Base-by-base conservation (phyloP, 305 asterid genomes). In the Ilex paraguariensis region DNA sequence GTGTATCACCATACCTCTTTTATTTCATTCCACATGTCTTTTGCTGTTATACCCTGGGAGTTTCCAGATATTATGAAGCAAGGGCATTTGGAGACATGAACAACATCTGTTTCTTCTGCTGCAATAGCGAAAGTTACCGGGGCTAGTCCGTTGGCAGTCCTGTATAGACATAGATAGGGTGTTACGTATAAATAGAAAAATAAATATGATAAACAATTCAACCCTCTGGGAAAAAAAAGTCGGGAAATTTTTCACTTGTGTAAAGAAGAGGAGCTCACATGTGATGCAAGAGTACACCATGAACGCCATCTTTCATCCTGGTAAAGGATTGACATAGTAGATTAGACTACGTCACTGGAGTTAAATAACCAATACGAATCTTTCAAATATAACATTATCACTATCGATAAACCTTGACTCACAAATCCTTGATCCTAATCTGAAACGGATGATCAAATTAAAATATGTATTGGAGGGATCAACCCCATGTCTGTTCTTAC, bases 21-120 rank as follows among this genome's bases (percentile, higher is more conserved):
- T 62, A 93, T 79, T 86, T 93, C 96, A 57, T 82, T 71, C 99
- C 99, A 93, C 91, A 90, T 86, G 36, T 87, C 99, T 75, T 84
- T 83, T 73, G 99, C 95, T 49, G 96, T 75, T 57, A 84, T 74
- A 54, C 90, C 88, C 64, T 76, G 54, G 15, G 95, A 80, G 59
- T 84, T 74, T 61, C 99, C 99, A 62, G 97, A 81, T 70, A 88
- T 73, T 68, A 84, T 81, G 79, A 93, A 93, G 75, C 77, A 82
- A 10, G 95, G 97, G 77, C 99, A 93, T 80, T 87, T 87, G 54
- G 97, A 87, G 60, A 93, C 81, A 68, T 59, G 92, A 73, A 93
- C 93, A 46, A 6, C 81, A 68, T 78, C 63, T 6, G 95, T 87
- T 73, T 81, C 95, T 77, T 83, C 82, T 61, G 96, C 95, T 58